These are phyloP conservation scores for Primulina huaijiensis DNA, from an alignment of 257 asterid genomes.

Conservation along the genomic window DNA sequence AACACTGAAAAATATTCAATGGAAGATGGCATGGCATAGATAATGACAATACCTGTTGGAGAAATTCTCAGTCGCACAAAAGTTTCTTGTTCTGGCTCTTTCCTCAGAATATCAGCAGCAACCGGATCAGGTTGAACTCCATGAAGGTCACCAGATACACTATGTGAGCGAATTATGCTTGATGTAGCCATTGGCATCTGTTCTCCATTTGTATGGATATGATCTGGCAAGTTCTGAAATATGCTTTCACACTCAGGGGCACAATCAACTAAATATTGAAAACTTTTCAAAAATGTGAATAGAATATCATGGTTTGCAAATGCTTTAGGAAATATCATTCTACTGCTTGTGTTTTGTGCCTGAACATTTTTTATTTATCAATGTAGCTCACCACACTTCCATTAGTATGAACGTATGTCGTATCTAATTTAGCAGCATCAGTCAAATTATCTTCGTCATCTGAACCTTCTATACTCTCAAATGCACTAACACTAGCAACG, in stretches of 20 bases:
- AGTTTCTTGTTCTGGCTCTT: conserved; percentile 80
- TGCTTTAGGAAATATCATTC: conserved; percentile 12
- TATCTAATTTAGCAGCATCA: conserved; percentile 50
- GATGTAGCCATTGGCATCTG: conserved; percentile 45
- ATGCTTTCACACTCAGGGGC: conserved; percentile 35
- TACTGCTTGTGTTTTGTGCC: conserved; percentile 7
- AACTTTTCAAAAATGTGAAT: neutral
- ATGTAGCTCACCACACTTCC: conserved; percentile 59
- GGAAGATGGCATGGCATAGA: conserved; percentile 20
- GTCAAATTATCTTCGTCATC: conserved; percentile 78
- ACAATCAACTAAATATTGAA: conserved; percentile 11
- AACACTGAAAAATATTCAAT: neutral
- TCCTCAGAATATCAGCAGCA: conserved; percentile 76
- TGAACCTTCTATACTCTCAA: conserved; percentile 90
- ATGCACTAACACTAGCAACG: conserved; percentile 82
- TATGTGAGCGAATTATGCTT: conserved; percentile 70
- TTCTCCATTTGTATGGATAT: conserved; percentile 42
- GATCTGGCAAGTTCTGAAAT: conserved; percentile 53
- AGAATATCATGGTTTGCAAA: conserved; percentile 6
- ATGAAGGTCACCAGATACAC: conserved; percentile 77
- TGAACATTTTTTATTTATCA: conserved; percentile 15
- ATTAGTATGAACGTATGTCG: conserved; percentile 60
- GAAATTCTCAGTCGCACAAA: conserved; percentile 70
- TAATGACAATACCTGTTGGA: conserved; percentile 61
- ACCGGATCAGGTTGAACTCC: conserved; percentile 83